These are phyloP conservation scores for Phytophthora fragariae DNA, from an alignment of 352 stramenopile genomes.

Conservation along the genomic window DNA sequence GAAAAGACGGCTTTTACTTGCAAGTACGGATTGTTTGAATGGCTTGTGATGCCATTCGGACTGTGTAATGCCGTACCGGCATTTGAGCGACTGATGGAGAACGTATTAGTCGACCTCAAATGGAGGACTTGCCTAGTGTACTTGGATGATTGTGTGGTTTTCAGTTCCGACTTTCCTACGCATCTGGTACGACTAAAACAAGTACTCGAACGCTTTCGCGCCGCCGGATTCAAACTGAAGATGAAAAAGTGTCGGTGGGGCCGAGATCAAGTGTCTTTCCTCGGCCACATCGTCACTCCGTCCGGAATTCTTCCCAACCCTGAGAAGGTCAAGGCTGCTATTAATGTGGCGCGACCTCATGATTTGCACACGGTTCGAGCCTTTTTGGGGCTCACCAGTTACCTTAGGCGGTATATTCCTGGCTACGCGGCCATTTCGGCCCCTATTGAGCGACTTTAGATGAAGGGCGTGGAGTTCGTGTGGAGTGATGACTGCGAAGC, in stretches of 20 bases:
- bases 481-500: slow-evolving; percentile 2
- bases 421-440: not conserved
- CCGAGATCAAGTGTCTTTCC: slow-evolving; percentile 3
- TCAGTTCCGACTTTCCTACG: slow-evolving; percentile 8
- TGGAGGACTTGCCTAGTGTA: slow-evolving; percentile 3
- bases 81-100: slow-evolving; percentile 11
- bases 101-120: not conserved
- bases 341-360: not conserved
- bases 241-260: slow-evolving; percentile 6
- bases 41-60: not conserved
- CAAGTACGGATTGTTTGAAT: slow-evolving; percentile 5
- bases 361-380: slow-evolving; percentile 2
- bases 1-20: slow-evolving; percentile 4
- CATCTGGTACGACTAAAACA: not conserved
- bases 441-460: not conserved
- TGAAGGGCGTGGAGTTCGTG: not conserved
- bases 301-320: not conserved
- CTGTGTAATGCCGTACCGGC: slow-evolving; percentile 4
- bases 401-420: slow-evolving; percentile 5
- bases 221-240: not conserved
- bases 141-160: too few relatives aligned
- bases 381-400: not conserved
- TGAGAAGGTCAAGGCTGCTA: slow-evolving; percentile 7
- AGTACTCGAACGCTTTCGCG: not conserved
- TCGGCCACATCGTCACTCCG: slow-evolving; percentile 3